A percentile compares a stretch with the other conserved stretches of the same genome.
These are phyloP conservation scores for Aureobasidium leucospermi DNA, from an alignment of 2,329 filamentous ascomycete species.

Conservation along the genomic window DNA sequence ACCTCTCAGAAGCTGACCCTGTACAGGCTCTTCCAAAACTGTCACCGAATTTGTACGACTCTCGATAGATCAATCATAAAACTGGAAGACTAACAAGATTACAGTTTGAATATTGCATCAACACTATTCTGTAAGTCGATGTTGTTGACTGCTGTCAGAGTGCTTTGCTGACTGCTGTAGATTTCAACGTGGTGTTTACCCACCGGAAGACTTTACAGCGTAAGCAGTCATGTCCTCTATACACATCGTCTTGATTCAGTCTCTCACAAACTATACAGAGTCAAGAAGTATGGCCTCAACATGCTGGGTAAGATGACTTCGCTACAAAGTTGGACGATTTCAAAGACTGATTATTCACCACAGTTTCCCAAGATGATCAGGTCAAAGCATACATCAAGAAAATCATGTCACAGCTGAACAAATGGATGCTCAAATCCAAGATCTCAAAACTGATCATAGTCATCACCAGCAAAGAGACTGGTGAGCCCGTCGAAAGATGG, in stretches of 20 bases:
- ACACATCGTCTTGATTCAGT: neutral
- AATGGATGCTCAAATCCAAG: slow-evolving; percentile 96
- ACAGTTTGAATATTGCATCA: slow-evolving; percentile 95
- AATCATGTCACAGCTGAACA: slow-evolving; percentile 96
- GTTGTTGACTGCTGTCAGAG: no score
- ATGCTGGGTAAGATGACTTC: slow-evolving; percentile 62
- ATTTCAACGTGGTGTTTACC: slow-evolving; percentile 78
- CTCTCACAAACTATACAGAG: slow-evolving; percentile 36
- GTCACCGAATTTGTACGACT: slow-evolving; percentile 82
- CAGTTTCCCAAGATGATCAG: slow-evolving; percentile 91
- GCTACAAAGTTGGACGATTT: slow-evolving; percentile 3
- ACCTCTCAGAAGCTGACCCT: slow-evolving; percentile 4
- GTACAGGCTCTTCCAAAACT: slow-evolving; percentile 64
- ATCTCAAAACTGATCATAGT: slow-evolving; percentile 96
- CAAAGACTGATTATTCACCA: slow-evolving; percentile 16
- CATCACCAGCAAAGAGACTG: slow-evolving; percentile 93
- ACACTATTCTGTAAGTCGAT: slow-evolving; percentile 73
- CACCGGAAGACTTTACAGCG: slow-evolving; percentile 93
- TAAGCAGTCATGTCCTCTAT: slow-evolving; percentile 36
- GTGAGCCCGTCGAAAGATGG: slow-evolving; percentile 93
- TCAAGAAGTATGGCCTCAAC: slow-evolving; percentile 99
- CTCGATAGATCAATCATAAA: neutral
- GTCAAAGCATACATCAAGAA: slow-evolving; percentile 99
- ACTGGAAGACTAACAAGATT: neutral
- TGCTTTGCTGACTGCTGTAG: slow-evolving; percentile 35